Conservation (phyloP, 768 basidiomycete genomes). For the Bullera alba region DNA sequence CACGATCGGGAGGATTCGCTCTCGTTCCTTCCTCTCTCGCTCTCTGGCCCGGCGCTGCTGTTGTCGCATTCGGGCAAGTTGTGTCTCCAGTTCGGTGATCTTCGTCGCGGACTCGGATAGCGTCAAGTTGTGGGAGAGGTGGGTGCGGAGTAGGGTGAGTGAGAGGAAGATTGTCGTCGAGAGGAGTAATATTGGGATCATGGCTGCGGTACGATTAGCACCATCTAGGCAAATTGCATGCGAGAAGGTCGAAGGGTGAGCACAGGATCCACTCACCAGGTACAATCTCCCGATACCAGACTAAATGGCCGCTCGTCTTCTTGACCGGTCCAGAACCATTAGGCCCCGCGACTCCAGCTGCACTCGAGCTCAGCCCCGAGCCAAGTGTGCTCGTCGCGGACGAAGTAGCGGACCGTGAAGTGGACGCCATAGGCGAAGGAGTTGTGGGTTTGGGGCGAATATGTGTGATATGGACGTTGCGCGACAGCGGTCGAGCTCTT, state of each 20-base stretch:
- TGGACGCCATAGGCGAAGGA: background rate
- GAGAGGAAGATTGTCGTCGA: constrained; percentile 39
- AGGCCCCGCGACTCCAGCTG: too few relatives aligned
- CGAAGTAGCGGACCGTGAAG: background rate
- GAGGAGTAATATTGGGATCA: constrained; percentile 37
- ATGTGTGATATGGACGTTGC: background rate
- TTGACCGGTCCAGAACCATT: background rate
- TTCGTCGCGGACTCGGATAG: constrained; percentile 25
- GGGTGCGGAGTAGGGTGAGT: constrained; percentile 40
- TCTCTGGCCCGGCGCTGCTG: constrained; percentile 16
- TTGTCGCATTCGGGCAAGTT: constrained; percentile 21
- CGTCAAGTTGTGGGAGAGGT: constrained; percentile 38
- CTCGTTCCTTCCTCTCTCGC: constrained; percentile 29
- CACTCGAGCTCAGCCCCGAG: background rate
- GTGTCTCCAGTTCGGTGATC: constrained; percentile 36
- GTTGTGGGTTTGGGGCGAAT: background rate
- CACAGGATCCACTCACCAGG: constrained; percentile 31
- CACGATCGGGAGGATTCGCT: constrained; percentile 34
- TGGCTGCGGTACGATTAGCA: constrained; percentile 18
- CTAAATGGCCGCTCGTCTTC: constrained; percentile 32
- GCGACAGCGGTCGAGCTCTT: background rate
- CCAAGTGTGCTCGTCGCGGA: background rate
- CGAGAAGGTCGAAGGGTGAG: background rate
- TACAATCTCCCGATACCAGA: constrained; percentile 46
- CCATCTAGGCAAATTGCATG: background rate